These are phyloP conservation scores for Xylaria cubensis DNA, from an alignment of 495 filamentous ascomycete species.

Conservation along the genomic window DNA sequence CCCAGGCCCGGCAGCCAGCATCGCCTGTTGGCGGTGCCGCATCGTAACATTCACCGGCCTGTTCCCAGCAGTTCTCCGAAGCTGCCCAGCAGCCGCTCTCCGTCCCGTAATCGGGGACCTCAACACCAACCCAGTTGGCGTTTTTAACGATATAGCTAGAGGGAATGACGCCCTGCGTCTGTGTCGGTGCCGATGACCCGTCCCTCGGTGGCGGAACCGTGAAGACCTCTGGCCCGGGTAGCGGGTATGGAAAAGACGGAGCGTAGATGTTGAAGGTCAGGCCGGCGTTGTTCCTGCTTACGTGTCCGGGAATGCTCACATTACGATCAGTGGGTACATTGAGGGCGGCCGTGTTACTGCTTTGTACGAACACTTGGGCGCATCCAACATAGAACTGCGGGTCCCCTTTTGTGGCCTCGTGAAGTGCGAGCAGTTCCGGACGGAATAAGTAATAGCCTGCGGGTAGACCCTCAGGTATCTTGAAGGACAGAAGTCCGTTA, in stretches of 20 bases:
- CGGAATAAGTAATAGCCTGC: slow-evolving; percentile 73
- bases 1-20: slow-evolving; percentile 64
- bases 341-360: slow-evolving; percentile 46
- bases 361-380: slow-evolving; percentile 69
- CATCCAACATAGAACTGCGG: slow-evolving; percentile 75
- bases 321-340: slow-evolving; percentile 47
- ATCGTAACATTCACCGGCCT: slow-evolving; percentile 63
- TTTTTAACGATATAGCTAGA: slow-evolving; percentile 64
- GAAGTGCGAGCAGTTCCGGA: slow-evolving; percentile 71
- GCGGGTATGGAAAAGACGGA: slow-evolving; percentile 55
- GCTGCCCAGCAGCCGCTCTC: slow-evolving; percentile 65
- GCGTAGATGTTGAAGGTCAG: slow-evolving; percentile 70
- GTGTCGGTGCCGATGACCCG: slow-evolving; percentile 31
- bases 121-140: slow-evolving; percentile 73
- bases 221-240: slow-evolving; percentile 65
- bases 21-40: slow-evolving; percentile 63
- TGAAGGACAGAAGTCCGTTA: slow-evolving; percentile 66
- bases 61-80: slow-evolving; percentile 61
- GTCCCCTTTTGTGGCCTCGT: slow-evolving; percentile 63
- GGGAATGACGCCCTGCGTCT: slow-evolving; percentile 56
- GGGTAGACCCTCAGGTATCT: slow-evolving; percentile 64
- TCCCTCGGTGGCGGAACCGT: slow-evolving; percentile 33
- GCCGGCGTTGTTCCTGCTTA: slow-evolving; percentile 56
- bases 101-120: slow-evolving; percentile 60
- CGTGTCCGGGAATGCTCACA: slow-evolving; percentile 70